A percentile compares a stretch with the other conserved stretches of the same genome.
These are phyloP conservation scores for Lojkania enalia DNA, from an alignment of 2,329 filamentous ascomycete genomes.

Conservation along the genomic window DNA sequence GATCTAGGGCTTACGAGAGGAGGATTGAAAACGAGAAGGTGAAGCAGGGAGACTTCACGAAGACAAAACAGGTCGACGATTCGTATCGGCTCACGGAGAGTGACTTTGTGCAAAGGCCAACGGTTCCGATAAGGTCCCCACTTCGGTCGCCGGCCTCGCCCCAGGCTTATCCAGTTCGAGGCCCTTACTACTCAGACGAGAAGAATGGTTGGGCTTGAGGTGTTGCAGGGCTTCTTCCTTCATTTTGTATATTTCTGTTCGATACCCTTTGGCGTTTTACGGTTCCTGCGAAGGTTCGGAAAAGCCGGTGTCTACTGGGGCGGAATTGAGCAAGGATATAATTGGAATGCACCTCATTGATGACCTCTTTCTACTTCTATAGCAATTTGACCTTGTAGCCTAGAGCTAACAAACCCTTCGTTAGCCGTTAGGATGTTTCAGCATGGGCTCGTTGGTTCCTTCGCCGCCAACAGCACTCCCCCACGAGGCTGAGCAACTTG, in stretches of 20 bases:
- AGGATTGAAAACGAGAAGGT: constrained; percentile 35
- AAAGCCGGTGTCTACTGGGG: too few species aligned
- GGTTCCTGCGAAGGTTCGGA: too few species aligned
- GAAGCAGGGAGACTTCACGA: constrained; percentile 29
- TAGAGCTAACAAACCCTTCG: too few species aligned
- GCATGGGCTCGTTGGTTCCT: too few species aligned
- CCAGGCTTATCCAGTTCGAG: too few species aligned
- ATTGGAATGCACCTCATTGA: too few species aligned
- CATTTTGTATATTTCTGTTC: neutral
- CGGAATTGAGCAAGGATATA: neutral
- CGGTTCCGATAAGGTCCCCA: constrained; percentile 15
- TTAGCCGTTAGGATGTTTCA: too few species aligned
- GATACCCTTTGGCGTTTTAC: constrained; percentile 7
- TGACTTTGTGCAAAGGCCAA: constrained; percentile 14
- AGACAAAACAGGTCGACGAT: constrained; percentile 21
- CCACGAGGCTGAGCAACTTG: too few species aligned
- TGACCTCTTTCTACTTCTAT: too few species aligned
- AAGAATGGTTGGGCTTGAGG: constrained; percentile 2
- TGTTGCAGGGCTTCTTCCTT: neutral
- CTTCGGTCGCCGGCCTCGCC: constrained; percentile 10
- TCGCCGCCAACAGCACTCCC: too few species aligned
- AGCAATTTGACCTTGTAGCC: too few species aligned
- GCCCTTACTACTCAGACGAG: constrained; percentile 1
- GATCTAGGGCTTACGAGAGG: constrained; percentile 22
- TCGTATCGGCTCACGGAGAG: constrained; percentile 21